These are phyloP conservation scores for Pleoardoris graminearum DNA, from an alignment of 2,329 filamentous ascomycete genomes.

Conservation along the genomic window DNA sequence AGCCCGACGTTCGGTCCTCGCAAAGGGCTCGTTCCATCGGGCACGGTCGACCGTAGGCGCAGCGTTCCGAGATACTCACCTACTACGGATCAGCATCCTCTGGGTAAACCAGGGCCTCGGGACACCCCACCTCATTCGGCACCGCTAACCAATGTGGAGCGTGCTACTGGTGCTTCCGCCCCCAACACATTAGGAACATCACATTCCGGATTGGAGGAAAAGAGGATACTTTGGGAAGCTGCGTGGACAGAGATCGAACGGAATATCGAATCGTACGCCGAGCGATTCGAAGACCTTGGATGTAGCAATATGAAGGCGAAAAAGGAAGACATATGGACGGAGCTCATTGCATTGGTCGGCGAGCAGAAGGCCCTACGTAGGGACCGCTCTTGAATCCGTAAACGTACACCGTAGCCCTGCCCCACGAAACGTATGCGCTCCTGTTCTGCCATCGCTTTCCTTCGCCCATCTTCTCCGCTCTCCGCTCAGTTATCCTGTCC, in stretches of 20 bases:
- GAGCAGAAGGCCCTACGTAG: background rate
- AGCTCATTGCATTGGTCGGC: slow-evolving; percentile 10
- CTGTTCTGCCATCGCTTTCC: no score
- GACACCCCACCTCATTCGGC: no score
- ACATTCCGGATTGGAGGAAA: no score
- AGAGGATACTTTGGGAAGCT: slow-evolving; percentile 18
- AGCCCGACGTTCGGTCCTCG: slow-evolving; percentile 21
- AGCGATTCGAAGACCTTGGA: slow-evolving; percentile 5
- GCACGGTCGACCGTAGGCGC: slow-evolving; percentile 15
- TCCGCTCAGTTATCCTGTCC: no score
- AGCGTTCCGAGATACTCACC: background rate
- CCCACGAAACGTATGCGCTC: no score
- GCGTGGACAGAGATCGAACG: slow-evolving; percentile 16
- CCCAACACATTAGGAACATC: no score
- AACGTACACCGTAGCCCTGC: no score
- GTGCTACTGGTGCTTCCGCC: no score
- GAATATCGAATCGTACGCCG: slow-evolving; percentile 15
- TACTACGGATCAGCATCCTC: no score
- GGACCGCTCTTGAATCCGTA: background rate
- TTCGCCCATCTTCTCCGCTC: no score
- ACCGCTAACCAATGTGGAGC: no score
- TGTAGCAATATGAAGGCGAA: background rate
- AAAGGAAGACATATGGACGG: slow-evolving; percentile 10
- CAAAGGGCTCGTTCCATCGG: slow-evolving; percentile 7
- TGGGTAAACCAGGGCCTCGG: no score